Evolutionary conservation across 345 rosid species (phyloP), one percentile per base, ranked within the genome.

Genomic region (Lumnitzera racemosa): DNA sequence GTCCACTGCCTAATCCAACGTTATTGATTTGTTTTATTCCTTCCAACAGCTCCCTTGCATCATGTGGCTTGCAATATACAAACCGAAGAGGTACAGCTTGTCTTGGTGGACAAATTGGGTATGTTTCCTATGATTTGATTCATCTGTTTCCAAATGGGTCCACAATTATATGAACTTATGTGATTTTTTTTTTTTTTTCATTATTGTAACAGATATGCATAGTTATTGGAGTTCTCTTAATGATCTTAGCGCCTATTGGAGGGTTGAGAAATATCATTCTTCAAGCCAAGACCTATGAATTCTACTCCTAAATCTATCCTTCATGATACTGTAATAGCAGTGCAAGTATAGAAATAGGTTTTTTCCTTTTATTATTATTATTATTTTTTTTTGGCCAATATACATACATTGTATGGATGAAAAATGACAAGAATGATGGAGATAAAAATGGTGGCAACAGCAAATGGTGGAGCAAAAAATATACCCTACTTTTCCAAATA

Each of bases 71-170:
- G 56, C 70, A 41, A 69, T 86, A 55, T 76, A 76, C 72, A 83
- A 83, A 56, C 87, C 89, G 20, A 76, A 43, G 65, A 78, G 8
- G 69, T 86, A 36, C 64, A 58, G 87, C 70, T 72, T 83, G 58
- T 83, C 94, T 15, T 83, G 92, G 89, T 86, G 82, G 73, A 49
- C 73, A 48, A 83, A 86, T 65, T 86, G 89, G 94, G 94, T 86
- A 81, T 23, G 76, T 65, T n/a, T 10, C 23, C 53, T 49, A 24
- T 27, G 31, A 53, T 47, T 24, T 16, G 31, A 15, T 41, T 46
- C 49, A 23, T 25, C 17, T 25, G 46, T 3, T 25, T 41, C 3
- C 3, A 46, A 2, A 14, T 25, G 9, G 13, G 43, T 57, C 24
- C 57, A 20, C 36, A 20, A 49, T 51, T 56, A 47, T n/a, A 43